These are phyloP conservation scores for Piper betle DNA, from an alignment of 164 flowering plant genomes.

Conservation along the genomic window DNA sequence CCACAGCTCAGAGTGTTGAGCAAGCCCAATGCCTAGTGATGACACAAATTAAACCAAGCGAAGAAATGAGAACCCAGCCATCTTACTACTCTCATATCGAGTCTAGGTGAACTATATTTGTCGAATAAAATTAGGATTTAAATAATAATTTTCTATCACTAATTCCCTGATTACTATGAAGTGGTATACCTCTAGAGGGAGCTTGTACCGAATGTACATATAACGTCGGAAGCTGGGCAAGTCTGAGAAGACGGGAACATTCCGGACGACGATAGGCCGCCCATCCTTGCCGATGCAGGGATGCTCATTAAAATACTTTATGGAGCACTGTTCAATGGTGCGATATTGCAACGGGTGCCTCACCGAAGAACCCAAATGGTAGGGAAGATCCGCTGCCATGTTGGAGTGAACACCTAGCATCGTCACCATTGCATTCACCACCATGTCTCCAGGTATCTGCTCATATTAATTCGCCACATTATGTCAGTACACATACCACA, in stretches of 20 bases:
- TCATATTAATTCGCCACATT: neutral
- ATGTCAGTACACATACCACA: neutral
- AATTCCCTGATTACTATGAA: too few relatives aligned
- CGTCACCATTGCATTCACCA: slow-evolving; percentile 57
- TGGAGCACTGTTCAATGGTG: slow-evolving; percentile 9
- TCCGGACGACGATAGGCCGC: slow-evolving; percentile 27
- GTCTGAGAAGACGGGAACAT: slow-evolving; percentile 10
- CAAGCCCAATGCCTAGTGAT: slow-evolving; percentile 27
- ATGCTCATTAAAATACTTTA: slow-evolving; percentile 25
- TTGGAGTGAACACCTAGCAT: slow-evolving; percentile 42
- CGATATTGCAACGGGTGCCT: slow-evolving; percentile 23
- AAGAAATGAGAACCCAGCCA: too few relatives aligned
- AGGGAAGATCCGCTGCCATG: slow-evolving; percentile 18
- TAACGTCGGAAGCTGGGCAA: slow-evolving; percentile 35
- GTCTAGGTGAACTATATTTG: too few relatives aligned
- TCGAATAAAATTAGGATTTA: too few relatives aligned
- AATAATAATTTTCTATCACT: too few relatives aligned
- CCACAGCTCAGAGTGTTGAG: slow-evolving; percentile 28
- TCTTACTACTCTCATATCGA: too few relatives aligned
- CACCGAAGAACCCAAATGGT: slow-evolving; percentile 52
- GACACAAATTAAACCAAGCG: neutral
- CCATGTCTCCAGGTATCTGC: slow-evolving; percentile 91
- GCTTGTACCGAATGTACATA: slow-evolving; percentile 33
- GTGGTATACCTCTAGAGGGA: slow-evolving; percentile 33
- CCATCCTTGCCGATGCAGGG: slow-evolving; percentile 45